These are phyloP conservation scores for Diaporthe aspalathi DNA, from an alignment of 2,329 filamentous ascomycete species.

Conservation along the genomic window DNA sequence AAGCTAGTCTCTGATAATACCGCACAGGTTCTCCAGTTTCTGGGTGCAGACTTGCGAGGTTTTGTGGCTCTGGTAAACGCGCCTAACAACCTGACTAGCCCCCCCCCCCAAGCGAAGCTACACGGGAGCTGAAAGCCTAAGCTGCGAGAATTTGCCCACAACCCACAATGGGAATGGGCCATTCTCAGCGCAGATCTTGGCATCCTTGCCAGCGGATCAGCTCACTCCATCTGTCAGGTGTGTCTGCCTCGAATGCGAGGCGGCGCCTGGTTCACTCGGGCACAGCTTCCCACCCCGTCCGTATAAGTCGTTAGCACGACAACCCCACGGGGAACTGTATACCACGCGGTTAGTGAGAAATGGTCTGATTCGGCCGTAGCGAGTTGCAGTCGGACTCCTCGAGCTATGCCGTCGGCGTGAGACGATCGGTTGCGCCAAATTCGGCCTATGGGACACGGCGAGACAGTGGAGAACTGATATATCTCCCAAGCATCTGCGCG, in stretches of 20 bases:
- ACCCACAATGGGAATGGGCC: conserved; percentile 19
- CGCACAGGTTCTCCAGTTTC: neutral
- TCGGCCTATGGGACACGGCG: no score
- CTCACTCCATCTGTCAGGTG: neutral
- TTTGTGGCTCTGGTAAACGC: neutral
- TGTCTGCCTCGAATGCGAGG: neutral
- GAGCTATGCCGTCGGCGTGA: neutral
- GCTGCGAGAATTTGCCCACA: conserved; percentile 20
- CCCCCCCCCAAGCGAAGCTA: neutral
- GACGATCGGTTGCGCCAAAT: neutral
- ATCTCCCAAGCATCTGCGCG: neutral
- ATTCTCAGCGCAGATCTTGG: conserved; percentile 18
- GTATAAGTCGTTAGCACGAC: neutral
- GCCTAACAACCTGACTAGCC: neutral
- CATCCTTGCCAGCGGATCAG: conserved; percentile 25
- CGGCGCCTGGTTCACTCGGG: neutral
- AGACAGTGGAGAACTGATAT: neutral
- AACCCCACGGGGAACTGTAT: conserved; percentile 18
- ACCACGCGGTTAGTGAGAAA: neutral
- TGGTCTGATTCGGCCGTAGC: neutral
- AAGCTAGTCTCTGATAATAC: neutral
- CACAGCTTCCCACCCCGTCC: neutral
- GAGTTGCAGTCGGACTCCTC: neutral
- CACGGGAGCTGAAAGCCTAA: neutral
- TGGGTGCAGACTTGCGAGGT: neutral